Evolutionary conservation across 2,329 filamentous ascomycete genomes (phyloP), one percentile per base, ranked within the genome.

Genomic region (Cordyceps fumosorosea): DNA sequence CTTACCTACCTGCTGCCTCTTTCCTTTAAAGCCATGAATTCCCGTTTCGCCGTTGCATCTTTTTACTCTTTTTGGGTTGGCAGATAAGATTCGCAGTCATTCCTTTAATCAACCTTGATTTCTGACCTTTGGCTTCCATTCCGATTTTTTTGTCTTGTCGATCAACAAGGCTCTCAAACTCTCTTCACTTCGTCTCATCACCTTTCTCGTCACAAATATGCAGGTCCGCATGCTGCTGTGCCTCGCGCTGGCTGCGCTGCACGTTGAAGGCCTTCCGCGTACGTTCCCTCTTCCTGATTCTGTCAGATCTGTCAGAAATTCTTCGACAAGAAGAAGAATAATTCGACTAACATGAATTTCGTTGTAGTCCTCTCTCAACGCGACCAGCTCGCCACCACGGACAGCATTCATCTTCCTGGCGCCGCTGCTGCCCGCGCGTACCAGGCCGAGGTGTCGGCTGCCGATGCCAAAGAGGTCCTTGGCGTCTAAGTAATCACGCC

Each of bases 161-260:
- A 44, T n/a, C 1, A 44, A 44, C 14, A 44, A 44, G 40, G 3
- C 40, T 44, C 12, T n/a, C 14, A 4, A 6, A 44, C 37, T 44
- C 6, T 52, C 50, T 24, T 52, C 50, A n/a, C 26, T n/a, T 8
- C 24, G 22, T 26, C 32, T 10, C 18, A 52, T 20, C 5, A 34
- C 50, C 8, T 34, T 12, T 34, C 12, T 20, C 10, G 16, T 37
- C n/a, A 5, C 51, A 37, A 34, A 20, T 26, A 57, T 57, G 55
- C 55, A 57, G 44, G 44, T 26, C 5, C 55, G 18, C 55, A 57
- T 34, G 42, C 55, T 57, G 5, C 55, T 57, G n/a, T 57, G 55
- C 44, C 29, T 57, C 26, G 55, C 55, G 24, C 55, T 57, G 29
- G 55, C 55, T 16, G 55, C 55, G 52, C 29, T 57, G 44, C 55